phyloP scores from a whole-genome alignment of 331 rosid genomes.

The Spiraea crenata region DNA sequence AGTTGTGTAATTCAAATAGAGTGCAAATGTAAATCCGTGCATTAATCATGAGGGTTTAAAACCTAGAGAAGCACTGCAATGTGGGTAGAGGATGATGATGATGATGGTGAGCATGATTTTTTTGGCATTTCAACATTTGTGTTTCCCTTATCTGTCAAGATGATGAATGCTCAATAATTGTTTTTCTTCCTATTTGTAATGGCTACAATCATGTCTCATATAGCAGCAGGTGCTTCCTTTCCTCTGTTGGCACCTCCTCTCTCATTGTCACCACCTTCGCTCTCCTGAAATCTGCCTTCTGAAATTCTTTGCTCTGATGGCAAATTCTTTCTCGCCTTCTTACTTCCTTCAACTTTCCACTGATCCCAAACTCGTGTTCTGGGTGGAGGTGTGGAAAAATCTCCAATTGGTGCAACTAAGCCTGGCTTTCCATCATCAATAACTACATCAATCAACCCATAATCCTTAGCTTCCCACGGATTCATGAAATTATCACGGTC shows the following conservation, averaged over 20 bases:
- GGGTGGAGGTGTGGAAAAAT: constrained; percentile 65
- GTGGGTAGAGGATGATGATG: too few relatives aligned
- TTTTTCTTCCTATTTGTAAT: background rate
- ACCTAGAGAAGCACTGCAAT: too few relatives aligned
- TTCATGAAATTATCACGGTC: constrained; percentile 90
- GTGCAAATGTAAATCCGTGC: too few relatives aligned
- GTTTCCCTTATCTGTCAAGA: too few relatives aligned
- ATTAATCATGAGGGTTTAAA: too few relatives aligned
- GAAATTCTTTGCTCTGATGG: constrained; percentile 65
- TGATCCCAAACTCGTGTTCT: constrained; percentile 51
- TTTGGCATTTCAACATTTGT: too few relatives aligned
- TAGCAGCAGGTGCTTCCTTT: constrained; percentile 52
- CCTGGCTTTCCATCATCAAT: constrained; percentile 96
- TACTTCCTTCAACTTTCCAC: constrained; percentile 58
- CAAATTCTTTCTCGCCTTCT: constrained; percentile 50
- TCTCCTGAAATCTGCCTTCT: constrained; percentile 32
- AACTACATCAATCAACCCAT: constrained; percentile 74
- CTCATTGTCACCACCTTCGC: constrained; percentile 40
- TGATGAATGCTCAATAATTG: too few relatives aligned
- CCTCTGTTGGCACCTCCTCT: constrained; percentile 30
- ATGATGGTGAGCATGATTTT: too few relatives aligned
- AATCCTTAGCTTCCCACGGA: constrained; percentile 93
- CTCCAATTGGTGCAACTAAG: constrained; percentile 73
- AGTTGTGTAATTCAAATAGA: too few relatives aligned
- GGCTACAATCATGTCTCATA: constrained; percentile 32